Percentiles rank a stretch among this genome's conserved stretches.
Conservation (phyloP, 2,329 filamentous ascomycete genomes). For the Ophiostoma australiae region DNA sequence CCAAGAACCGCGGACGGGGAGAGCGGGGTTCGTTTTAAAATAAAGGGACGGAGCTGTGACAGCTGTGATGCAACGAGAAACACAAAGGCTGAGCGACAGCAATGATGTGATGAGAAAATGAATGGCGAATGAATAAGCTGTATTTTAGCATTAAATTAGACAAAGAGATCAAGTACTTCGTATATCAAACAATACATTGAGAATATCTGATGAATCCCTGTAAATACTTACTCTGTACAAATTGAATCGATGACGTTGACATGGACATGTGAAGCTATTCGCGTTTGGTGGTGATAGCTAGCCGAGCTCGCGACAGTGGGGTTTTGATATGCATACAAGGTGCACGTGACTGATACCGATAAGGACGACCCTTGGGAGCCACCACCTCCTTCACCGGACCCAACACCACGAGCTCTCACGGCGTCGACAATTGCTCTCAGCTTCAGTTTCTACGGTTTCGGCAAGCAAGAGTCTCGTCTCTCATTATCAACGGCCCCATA, state of each 20-base stretch:
- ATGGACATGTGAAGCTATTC: not conserved
- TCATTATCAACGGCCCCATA: not conserved
- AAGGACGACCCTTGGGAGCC: constrained; percentile 4
- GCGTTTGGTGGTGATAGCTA: not conserved
- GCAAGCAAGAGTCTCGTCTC: not conserved
- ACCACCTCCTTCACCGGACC: constrained; percentile 7
- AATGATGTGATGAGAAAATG: too few species aligned
- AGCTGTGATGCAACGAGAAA: too few species aligned
- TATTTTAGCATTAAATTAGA: too few species aligned
- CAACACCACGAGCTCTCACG: not conserved
- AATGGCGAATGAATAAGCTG: too few species aligned
- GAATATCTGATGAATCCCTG: too few species aligned
- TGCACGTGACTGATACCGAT: constrained; percentile 13
- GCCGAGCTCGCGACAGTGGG: not conserved
- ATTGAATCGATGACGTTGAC: not conserved
- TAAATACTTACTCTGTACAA: too few species aligned
- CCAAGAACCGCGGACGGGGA: not conserved
- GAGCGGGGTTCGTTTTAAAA: not conserved
- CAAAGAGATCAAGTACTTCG: too few species aligned
- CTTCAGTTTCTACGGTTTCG: not conserved
- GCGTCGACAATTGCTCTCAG: not conserved
- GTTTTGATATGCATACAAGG: not conserved
- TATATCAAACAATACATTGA: too few species aligned
- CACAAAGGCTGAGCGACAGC: too few species aligned
- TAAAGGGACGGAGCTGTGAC: too few species aligned